These are phyloP conservation scores for Beauveria medogensis DNA, from an alignment of 2,329 filamentous ascomycete genomes.

Conservation along the genomic window DNA sequence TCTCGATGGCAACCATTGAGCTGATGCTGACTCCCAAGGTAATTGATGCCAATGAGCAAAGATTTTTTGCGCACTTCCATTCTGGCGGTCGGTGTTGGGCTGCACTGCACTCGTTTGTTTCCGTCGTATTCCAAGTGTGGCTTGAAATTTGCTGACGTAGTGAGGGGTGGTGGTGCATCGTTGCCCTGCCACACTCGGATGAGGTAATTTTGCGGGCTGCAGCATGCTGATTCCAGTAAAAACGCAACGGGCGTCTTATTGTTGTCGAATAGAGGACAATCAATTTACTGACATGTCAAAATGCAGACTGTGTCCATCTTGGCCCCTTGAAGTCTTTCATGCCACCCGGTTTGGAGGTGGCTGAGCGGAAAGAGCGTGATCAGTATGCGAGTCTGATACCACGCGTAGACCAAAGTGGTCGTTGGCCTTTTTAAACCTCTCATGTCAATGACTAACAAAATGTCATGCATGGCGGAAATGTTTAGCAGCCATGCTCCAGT, in stretches of 20 bases:
- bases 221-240: neutral
- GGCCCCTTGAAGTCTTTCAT: too few relatives aligned
- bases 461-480: neutral
- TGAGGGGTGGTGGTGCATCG: neutral
- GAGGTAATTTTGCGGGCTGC: conserved; percentile 2
- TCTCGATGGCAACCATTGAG: conserved; percentile 53
- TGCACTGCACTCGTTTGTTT: neutral
- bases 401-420: too few relatives aligned
- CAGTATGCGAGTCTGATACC: too few relatives aligned
- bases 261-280: too few relatives aligned
- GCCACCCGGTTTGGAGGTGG: too few relatives aligned
- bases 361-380: too few relatives aligned
- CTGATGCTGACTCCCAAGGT: conserved; percentile 48
- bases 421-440: too few relatives aligned
- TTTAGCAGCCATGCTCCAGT: too few relatives aligned
- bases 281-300: neutral
- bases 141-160: neutral
- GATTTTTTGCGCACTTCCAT: conserved; percentile 31
- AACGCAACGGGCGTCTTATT: too few relatives aligned
- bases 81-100: neutral
- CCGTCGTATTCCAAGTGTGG: neutral
- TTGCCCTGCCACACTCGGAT: neutral
- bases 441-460: too few relatives aligned
- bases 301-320: neutral
- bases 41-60: conserved; percentile 54